Evolutionary conservation across 2,329 filamentous ascomycete species (phyloP).

Genomic region (Ophiognomonia clavigignenti-juglandacearum): DNA sequence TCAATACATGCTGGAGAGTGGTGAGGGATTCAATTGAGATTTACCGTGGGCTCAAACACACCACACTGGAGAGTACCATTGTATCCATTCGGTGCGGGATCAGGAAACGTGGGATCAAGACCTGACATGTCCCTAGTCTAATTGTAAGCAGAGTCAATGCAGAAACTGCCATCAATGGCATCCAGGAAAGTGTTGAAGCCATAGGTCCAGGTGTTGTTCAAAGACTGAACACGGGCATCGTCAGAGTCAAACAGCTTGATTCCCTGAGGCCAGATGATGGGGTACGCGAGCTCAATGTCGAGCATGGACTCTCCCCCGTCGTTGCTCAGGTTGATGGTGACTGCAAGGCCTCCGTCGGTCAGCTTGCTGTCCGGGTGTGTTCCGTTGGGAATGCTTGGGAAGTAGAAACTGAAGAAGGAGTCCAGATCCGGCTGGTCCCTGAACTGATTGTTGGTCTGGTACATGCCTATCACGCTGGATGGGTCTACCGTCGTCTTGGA

Average conservation of each 20-base stretch:
- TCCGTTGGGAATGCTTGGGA: constrained; percentile 3
- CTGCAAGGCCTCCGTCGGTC: constrained; percentile 11
- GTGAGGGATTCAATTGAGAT: constrained; percentile 53
- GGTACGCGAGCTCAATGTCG: constrained; percentile 30
- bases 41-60: constrained; percentile 38
- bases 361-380: constrained; percentile 5
- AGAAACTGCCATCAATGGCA: constrained; percentile 46
- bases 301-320: constrained; percentile 30
- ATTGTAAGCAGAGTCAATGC: constrained; percentile 40
- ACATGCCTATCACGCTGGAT: no score
- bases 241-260: constrained; percentile 36
- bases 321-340: neutral
- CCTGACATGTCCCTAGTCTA: constrained; percentile 39
- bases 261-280: constrained; percentile 35
- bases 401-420: constrained; percentile 1
- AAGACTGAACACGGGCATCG: constrained; percentile 32
- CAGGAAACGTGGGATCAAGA: constrained; percentile 42
- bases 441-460: no score
- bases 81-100: constrained; percentile 35
- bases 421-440: no score
- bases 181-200: constrained; percentile 27
- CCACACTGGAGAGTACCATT: constrained; percentile 35
- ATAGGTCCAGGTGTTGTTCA: constrained; percentile 10
- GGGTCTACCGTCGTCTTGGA: no score
- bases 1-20: no score